Base-by-base conservation (phyloP, 2,329 filamentous ascomycete species). In the Microdochium paspali region DNA sequence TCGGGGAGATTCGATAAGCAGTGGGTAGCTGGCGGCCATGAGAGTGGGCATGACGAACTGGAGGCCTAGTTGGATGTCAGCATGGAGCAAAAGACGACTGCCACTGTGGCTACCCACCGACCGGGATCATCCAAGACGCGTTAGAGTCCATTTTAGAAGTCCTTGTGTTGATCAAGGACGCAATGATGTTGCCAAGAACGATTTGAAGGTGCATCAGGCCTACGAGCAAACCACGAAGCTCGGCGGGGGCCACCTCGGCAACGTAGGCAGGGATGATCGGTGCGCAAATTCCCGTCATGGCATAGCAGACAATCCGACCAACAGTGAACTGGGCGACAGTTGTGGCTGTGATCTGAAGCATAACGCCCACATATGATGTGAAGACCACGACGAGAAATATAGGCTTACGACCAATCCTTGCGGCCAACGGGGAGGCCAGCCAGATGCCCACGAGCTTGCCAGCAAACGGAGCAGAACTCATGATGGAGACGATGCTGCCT, bases 241-340 rank as follows among this genome's bases (percentile, higher is more conserved):
- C 52, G 10, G 53, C 52, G 2, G 61, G 61, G 0, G 59, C 49
- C 1, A 50, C 52, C 47, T 64, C 59, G 15, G 57, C 55, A 24
- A 56, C 52, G 51, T 59, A 63, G 31, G 62, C 60, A 13, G 61
- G 61, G 1, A 64, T 55, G 12, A 63, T 58, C 4, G 61, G 58
- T 28, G 64, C 60, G 13, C 52, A 52, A 50, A 64, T 59, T 32
- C 62, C 62, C 1, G 61, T 63, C 57, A 62, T 63, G 26, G 47
- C 55, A 45, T 56, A 63, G 44, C 47, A 56, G 32, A 64, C 53
- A 47, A 63, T 43, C 32, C 61, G 55, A 10, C 61, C 61, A 10
- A 58, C 46, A 2, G 57, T 62, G 48, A 64, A 64, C 42, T 62
- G 59, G 4, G 57, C 58, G 7, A 57, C 53, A 1, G 59, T 55